These are phyloP conservation scores for Plasmodium ovale DNA, from an alignment of 169 alveolate genomes.

Conservation along the genomic window DNA sequence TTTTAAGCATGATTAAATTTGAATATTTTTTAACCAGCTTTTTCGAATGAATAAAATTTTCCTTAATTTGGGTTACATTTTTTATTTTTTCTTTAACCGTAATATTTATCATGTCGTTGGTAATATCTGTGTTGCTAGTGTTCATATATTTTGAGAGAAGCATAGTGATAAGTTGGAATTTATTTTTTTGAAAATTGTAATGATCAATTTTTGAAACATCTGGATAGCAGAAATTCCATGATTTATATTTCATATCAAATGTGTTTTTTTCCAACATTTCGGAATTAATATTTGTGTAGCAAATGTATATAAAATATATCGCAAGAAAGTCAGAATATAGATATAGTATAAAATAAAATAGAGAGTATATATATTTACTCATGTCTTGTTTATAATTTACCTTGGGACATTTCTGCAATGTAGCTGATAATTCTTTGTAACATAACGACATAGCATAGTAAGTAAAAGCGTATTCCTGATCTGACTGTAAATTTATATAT, in stretches of 20 bases:
- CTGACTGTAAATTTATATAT: conserved; percentile 41
- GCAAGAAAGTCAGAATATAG: conserved; percentile 60
- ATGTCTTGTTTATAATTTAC: conserved; percentile 10
- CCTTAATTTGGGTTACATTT: conserved; percentile 40
- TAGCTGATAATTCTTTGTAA: conserved; percentile 43
- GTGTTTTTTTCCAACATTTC: conserved; percentile 27
- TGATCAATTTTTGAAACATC: conserved; percentile 41
- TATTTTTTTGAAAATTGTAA: conserved; percentile 63
- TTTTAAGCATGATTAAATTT: conserved; percentile 15
- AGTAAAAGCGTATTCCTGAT: conserved; percentile 67
- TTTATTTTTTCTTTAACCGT: conserved; percentile 51
- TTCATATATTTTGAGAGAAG: conserved; percentile 36
- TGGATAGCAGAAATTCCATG: conserved; percentile 49
- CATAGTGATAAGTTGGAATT: conserved; percentile 18
- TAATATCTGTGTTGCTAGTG: conserved; percentile 18
- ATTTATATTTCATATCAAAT: conserved; percentile 40
- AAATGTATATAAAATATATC: conserved; percentile 50
- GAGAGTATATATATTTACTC: conserved; percentile 33
- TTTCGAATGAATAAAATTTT: conserved; percentile 22
- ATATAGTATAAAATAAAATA: conserved; percentile 51
- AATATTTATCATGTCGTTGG: conserved; percentile 13
- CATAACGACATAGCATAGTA: conserved; percentile 71
- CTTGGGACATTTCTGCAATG: conserved; percentile 12
- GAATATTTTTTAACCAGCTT: conserved; percentile 7
- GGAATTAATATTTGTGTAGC: conserved; percentile 51